Percentiles rank a stretch among this genome's conserved stretches.
Conservation (phyloP, 345 rosid species). For the Clarkia xantiana region DNA sequence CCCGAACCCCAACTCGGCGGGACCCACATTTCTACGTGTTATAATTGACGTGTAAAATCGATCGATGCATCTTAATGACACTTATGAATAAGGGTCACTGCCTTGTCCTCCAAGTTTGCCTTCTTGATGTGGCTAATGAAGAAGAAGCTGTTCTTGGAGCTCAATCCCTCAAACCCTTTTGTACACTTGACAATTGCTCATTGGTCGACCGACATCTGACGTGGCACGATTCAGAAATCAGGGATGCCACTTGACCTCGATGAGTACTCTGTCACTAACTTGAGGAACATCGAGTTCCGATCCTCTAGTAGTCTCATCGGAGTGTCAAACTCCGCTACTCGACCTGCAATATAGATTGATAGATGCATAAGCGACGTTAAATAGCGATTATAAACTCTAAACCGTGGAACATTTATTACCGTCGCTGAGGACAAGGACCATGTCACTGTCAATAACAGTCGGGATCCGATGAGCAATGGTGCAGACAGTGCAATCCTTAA, state of each 20-base stretch:
- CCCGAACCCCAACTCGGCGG: neutral
- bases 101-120: no score
- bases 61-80: no score
- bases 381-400: no score
- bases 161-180: neutral
- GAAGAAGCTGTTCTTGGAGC: no score
- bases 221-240: conserved; percentile 39
- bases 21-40: no score
- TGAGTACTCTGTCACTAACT: conserved; percentile 82
- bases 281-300: conserved; percentile 83
- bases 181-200: neutral
- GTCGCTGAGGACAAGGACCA: conserved; percentile 89
- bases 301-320: conserved; percentile 73
- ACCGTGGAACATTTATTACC: conserved; percentile 19
- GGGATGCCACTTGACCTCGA: conserved; percentile 90
- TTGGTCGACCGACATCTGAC: conserved; percentile 8
- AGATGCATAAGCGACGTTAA: no score
- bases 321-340: conserved; percentile 84
- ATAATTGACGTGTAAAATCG: no score
- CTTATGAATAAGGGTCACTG: no score
- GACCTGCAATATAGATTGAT: conserved; percentile 36
- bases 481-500: conserved; percentile 83
- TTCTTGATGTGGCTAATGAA: no score
- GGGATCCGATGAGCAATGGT: conserved; percentile 98
- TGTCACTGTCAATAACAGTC: conserved; percentile 93